Evolutionary conservation across 805 yeast species (phyloP).

Genomic region (Starmerella sp.): DNA sequence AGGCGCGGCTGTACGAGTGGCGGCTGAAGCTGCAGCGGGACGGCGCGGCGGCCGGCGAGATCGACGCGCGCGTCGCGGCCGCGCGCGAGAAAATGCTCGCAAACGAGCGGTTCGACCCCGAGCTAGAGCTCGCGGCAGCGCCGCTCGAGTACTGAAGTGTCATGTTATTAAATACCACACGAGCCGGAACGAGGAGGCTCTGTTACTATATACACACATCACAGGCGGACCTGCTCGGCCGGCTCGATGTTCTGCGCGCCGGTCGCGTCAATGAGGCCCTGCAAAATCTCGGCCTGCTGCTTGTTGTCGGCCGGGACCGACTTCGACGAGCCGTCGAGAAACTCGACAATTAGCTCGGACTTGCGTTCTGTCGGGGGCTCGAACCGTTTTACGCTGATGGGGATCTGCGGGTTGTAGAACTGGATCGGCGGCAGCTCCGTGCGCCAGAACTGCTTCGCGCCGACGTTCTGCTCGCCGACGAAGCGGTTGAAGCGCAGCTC

Average conservation of each 20-base stretch:
- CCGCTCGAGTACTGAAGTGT: not conserved
- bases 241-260: conserved; percentile 40
- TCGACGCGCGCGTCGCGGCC: too few relatives aligned
- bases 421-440: conserved; percentile 61
- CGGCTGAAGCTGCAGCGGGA: too few relatives aligned
- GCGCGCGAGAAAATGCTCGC: too few relatives aligned
- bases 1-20: too few relatives aligned
- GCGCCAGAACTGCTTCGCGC: conserved; percentile 57
- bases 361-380: conserved; percentile 34
- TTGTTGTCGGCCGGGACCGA: conserved; percentile 45
- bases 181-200: not conserved
- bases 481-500: conserved; percentile 22
- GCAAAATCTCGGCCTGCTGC: conserved; percentile 43
- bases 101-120: too few relatives aligned
- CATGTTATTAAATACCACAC: too few relatives aligned
- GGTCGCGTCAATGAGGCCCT: conserved; percentile 41
- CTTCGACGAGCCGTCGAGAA: conserved; percentile 32
- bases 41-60: too few relatives aligned
- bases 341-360: conserved; percentile 35
- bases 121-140: too few relatives aligned
- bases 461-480: conserved; percentile 15
- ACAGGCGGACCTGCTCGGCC: conserved; percentile 14
- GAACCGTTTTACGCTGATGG: conserved; percentile 50
- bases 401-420: conserved; percentile 68
- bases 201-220: not conserved